Percentiles rank a stretch among this genome's conserved stretches.
Conservation (phyloP, 1,284 basidiomycete genomes). For the Irpex lacteus region DNA sequence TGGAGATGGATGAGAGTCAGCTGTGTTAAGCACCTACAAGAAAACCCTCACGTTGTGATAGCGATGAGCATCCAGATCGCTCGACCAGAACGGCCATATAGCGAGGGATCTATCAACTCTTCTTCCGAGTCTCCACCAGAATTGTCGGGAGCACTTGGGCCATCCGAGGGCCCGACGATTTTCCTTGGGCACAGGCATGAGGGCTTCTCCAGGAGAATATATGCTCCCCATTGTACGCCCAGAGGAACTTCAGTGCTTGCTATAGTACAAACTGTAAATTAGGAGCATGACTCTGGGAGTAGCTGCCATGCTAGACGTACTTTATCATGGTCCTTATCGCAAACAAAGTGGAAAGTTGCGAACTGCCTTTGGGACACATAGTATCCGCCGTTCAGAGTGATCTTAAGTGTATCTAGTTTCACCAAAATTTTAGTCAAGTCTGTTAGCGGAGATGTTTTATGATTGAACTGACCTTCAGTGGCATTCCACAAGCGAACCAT, state of each 20-base stretch:
- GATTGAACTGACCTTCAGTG: constrained; percentile 15
- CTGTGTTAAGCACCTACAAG: neutral
- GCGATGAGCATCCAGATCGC: constrained; percentile 20
- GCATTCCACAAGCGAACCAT: constrained; percentile 15
- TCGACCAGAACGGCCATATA: constrained; percentile 2
- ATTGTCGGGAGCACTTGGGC: constrained; percentile 10
- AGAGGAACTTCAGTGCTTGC: constrained; percentile 27
- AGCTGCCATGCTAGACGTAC: constrained; percentile 13
- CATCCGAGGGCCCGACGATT: constrained; percentile 6
- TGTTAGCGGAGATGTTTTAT: too few relatives aligned
- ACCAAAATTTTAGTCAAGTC: neutral
- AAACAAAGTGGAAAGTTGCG: constrained; percentile 38
- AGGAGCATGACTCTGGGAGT: neutral
- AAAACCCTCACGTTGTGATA: constrained; percentile 19
- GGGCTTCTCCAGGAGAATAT: constrained; percentile 33
- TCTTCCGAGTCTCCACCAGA: constrained; percentile 15
- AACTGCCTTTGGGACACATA: constrained; percentile 37
- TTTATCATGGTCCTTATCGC: constrained; percentile 34
- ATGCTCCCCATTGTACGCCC: constrained; percentile 30
- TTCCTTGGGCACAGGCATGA: constrained; percentile 27
- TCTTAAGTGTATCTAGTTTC: constrained; percentile 31
- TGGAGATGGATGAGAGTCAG: constrained; percentile 4
- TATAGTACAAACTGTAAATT: constrained; percentile 11
- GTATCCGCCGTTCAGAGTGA: constrained; percentile 38
- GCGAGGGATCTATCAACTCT: constrained; percentile 19